Conservation (phyloP, 2,329 filamentous ascomycete genomes). For the Dactylellina haptotyla region DNA sequence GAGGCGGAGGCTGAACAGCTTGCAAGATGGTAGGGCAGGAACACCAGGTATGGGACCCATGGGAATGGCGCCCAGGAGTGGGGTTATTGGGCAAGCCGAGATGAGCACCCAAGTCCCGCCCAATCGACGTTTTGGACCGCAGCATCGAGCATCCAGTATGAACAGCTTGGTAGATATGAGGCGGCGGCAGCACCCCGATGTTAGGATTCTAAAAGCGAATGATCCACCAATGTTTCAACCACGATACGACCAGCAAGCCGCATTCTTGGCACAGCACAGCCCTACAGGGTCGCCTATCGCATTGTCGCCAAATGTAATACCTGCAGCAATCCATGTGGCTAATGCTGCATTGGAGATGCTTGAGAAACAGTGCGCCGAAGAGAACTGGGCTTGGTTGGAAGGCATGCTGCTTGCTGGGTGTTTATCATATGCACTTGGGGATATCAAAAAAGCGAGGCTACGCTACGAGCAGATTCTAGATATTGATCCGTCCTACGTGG, state of each 20-base stretch:
- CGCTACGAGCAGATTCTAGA: conserved; percentile 69
- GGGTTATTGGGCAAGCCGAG: background rate
- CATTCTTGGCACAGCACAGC: conserved; percentile 33
- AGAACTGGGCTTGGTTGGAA: conserved; percentile 87
- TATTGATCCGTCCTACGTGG: conserved; percentile 70
- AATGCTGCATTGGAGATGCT: conserved; percentile 76
- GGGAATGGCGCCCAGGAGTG: conserved; percentile 14
- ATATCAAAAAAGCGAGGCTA: conserved; percentile 62
- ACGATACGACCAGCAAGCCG: conserved; percentile 30
- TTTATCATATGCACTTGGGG: conserved; percentile 74
- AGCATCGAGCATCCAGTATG: conserved; percentile 46
- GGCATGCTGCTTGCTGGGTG: conserved; percentile 92
- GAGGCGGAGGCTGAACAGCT: conserved; percentile 39
- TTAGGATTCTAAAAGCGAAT: conserved; percentile 40
- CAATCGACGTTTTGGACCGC: conserved; percentile 33
- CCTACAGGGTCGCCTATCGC: conserved; percentile 38
- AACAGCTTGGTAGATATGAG: conserved; percentile 40
- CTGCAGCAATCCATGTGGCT: conserved; percentile 62
- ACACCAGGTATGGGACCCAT: background rate
- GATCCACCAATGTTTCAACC: conserved; percentile 45
- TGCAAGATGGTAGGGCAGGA: conserved; percentile 28
- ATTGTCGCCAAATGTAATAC: conserved; percentile 31
- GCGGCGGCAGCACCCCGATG: conserved; percentile 37
- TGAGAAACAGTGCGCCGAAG: conserved; percentile 78
- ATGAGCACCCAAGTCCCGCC: background rate